Evolutionary conservation across 2,329 filamentous ascomycete genomes (phyloP).

Genomic region (Paecilomyces formosus): DNA sequence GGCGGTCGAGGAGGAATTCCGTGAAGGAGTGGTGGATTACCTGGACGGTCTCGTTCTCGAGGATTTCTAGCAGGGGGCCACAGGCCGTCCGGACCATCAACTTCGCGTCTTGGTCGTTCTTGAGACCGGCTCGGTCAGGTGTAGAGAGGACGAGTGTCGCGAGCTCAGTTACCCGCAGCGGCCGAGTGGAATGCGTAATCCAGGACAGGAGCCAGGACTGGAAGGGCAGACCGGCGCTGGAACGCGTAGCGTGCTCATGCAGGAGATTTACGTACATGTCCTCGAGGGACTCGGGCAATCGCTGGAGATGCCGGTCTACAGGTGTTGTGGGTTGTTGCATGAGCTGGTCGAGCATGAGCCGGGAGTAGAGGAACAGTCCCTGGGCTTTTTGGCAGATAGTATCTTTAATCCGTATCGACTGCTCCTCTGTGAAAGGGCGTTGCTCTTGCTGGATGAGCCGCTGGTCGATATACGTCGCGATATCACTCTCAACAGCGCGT

Average conservation of each 20-base stretch:
- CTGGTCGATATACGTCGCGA: conserved; percentile 28
- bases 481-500: conserved; percentile 32
- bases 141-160: conserved; percentile 15
- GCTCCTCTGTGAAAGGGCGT: conserved; percentile 4
- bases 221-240: conserved; percentile 14
- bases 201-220: conserved; percentile 32
- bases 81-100: conserved; percentile 27
- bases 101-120: conserved; percentile 19
- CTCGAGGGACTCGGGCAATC: conserved; percentile 30
- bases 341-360: conserved; percentile 35
- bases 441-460: conserved; percentile 10
- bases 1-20: conserved; percentile 29
- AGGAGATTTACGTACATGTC: conserved; percentile 35
- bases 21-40: conserved; percentile 45
- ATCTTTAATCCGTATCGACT: background rate
- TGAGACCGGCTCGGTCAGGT: too few relatives aligned
- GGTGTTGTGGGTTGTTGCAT: conserved; percentile 12
- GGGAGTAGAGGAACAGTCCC: conserved; percentile 40
- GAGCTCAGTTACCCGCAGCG: conserved; percentile 38
- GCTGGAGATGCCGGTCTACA: conserved; percentile 16
- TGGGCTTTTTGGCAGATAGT: conserved; percentile 28
- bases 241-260: conserved; percentile 26
- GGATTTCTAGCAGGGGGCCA: conserved; percentile 37
- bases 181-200: conserved; percentile 35
- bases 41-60: conserved; percentile 38